Conservation (phyloP, 176 grass and related monocot genomes). For the Tillandsia fasciculata region DNA sequence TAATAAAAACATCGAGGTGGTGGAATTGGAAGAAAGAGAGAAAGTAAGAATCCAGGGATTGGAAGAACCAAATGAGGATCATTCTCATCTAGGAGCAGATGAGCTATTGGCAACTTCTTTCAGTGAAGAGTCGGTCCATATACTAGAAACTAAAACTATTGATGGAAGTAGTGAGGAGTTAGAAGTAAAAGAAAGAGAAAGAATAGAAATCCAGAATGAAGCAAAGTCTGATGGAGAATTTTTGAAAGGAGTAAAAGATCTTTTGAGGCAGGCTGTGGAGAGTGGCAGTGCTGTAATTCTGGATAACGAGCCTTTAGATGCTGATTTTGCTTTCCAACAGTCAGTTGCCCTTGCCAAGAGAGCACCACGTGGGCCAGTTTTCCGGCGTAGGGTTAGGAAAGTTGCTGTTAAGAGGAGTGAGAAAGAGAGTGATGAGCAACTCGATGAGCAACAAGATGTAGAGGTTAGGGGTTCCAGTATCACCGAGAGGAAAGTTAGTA, state of each 20-base stretch:
- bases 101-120: background rate
- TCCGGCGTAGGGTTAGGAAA: conserved; percentile 30
- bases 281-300: conserved; percentile 49
- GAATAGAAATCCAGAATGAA: conserved; percentile 5
- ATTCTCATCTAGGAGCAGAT: background rate
- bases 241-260: conserved; percentile 53
- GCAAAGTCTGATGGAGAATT: conserved; percentile 12
- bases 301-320: conserved; percentile 40
- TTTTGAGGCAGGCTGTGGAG: conserved; percentile 58
- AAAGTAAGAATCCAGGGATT: background rate
- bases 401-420: background rate
- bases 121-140: background rate
- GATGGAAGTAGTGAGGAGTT: conserved; percentile 12
- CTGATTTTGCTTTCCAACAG: conserved; percentile 51
- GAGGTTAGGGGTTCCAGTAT: conserved; percentile 15
- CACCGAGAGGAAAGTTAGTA: conserved; percentile 26
- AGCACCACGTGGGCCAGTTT: conserved; percentile 32
- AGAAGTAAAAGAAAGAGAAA: conserved; percentile 18
- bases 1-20: background rate
- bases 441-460: conserved; percentile 14
- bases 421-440: conserved; percentile 19
- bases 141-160: background rate
- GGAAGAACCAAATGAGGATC: background rate
- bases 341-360: conserved; percentile 54
- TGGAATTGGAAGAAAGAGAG: conserved; percentile 1